Conservation (phyloP, 2,329 filamentous ascomycete species). For the Sporothrix phasma region DNA sequence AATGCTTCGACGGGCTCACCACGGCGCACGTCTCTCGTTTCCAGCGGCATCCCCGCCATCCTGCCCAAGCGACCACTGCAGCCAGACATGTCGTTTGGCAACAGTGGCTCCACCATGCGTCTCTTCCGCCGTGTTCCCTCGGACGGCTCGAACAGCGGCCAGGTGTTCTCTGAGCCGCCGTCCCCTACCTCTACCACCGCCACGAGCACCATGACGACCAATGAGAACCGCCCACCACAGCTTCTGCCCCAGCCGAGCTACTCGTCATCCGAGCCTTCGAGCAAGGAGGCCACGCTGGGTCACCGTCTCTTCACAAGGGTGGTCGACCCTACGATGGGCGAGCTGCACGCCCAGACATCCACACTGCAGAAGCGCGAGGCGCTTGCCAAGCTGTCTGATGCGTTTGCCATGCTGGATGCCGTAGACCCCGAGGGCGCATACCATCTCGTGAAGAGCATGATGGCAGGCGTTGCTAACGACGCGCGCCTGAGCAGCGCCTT, state of each 20-base stretch:
- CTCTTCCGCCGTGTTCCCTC: conserved; percentile 81
- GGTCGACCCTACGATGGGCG: conserved; percentile 72
- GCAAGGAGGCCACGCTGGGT: conserved; percentile 76
- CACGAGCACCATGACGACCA: conserved; percentile 29
- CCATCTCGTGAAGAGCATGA: conserved; percentile 67
- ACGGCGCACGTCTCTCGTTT: conserved; percentile 13
- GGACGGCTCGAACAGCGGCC: conserved; percentile 44
- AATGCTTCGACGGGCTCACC: conserved; percentile 22
- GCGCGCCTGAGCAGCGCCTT: conserved; percentile 49
- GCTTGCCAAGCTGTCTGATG: conserved; percentile 71
- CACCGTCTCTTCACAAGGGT: conserved; percentile 72
- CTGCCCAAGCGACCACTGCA: conserved; percentile 68
- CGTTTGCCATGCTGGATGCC: conserved; percentile 73
- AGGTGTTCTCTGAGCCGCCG: conserved; percentile 23
- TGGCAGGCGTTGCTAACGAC: conserved; percentile 63
- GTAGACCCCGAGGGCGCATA: conserved; percentile 86
- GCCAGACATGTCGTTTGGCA: conserved; percentile 86
- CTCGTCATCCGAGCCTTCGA: conserved; percentile 40
- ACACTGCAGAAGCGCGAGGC: conserved; percentile 64
- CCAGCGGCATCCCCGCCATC: conserved; percentile 28
- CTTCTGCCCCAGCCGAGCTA: conserved; percentile 18
- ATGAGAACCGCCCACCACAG: conserved; percentile 55
- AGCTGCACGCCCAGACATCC: conserved; percentile 72
- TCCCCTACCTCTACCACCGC: conserved; percentile 25
- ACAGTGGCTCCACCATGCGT: conserved; percentile 81